These are phyloP conservation scores for Hypoxylon sp. DNA, from an alignment of 2,329 filamentous ascomycete species.

Conservation along the genomic window DNA sequence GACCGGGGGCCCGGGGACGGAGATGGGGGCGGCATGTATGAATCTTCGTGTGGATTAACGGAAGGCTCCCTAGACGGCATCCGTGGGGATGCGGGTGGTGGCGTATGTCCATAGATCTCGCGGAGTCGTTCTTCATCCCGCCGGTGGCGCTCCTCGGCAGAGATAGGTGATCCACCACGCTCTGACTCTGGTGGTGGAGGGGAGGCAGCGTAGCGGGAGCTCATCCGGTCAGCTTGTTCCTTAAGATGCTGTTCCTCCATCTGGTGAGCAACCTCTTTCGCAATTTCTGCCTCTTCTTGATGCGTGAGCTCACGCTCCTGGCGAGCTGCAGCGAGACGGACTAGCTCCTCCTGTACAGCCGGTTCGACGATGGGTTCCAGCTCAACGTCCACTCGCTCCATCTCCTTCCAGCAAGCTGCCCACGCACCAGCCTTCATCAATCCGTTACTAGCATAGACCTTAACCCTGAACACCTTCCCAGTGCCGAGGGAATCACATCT, in stretches of 20 bases:
- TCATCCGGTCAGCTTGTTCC: conserved; percentile 48
- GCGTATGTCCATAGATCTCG: conserved; percentile 67
- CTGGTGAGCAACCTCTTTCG: conserved; percentile 53
- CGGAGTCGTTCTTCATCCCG: conserved; percentile 67
- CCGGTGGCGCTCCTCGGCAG: conserved; percentile 52
- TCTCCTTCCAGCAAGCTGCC: conserved; percentile 95
- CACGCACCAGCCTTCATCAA: conserved; percentile 93
- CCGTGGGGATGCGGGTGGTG: conserved; percentile 40
- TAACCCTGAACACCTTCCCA: conserved; percentile 79
- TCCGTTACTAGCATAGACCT: conserved; percentile 94
- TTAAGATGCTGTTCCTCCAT: conserved; percentile 55
- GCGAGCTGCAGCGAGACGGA: conserved; percentile 65
- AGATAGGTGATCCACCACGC: conserved; percentile 48
- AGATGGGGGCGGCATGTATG: conserved; percentile 49
- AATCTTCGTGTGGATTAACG: conserved; percentile 43
- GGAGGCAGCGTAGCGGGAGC: conserved; percentile 52
- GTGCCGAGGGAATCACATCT: conserved; percentile 67
- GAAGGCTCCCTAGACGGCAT: conserved; percentile 37
- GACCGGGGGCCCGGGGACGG: conserved; percentile 48
- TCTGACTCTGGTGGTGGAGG: conserved; percentile 43
- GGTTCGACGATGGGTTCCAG: conserved; percentile 80
- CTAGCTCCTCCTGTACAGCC: conserved; percentile 71
- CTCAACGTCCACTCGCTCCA: conserved; percentile 98
- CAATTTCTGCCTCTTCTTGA: conserved; percentile 54
- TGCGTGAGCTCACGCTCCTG: conserved; percentile 57